A percentile compares a stretch with the other conserved stretches of the same genome.
phyloP scores from a whole-genome alignment of 2,329 filamentous ascomycete genomes.

The Uncinocarpus reesii region DNA sequence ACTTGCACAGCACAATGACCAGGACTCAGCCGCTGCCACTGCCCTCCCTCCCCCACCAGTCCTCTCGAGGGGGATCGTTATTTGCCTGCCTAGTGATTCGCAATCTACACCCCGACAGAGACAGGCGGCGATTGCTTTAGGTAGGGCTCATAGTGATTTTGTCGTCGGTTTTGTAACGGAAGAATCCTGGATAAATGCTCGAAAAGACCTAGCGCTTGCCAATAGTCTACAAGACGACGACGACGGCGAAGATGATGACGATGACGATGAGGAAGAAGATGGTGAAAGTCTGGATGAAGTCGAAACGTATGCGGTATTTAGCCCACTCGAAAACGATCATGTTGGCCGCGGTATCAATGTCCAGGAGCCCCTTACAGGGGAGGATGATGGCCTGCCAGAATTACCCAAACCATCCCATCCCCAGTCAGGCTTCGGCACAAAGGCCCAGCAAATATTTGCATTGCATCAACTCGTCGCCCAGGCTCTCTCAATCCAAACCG shows the following conservation, averaged over 20 bases:
- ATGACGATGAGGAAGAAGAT: conserved; percentile 15
- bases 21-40: background rate
- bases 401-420: conserved; percentile 1
- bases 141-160: conserved; percentile 33
- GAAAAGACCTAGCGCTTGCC: conserved; percentile 14
- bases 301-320: conserved; percentile 23
- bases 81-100: conserved; percentile 30
- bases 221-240: conserved; percentile 14
- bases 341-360: conserved; percentile 5
- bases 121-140: conserved; percentile 29
- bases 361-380: background rate
- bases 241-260: background rate
- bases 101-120: conserved; percentile 29
- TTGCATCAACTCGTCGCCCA: conserved; percentile 17
- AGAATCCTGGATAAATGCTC: conserved; percentile 30
- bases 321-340: conserved; percentile 20
- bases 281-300: conserved; percentile 4
- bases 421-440: background rate
- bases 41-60: conserved; percentile 25
- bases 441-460: conserved; percentile 15
- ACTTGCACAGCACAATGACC: background rate
- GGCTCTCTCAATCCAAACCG: conserved; percentile 8
- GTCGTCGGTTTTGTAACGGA: conserved; percentile 30
- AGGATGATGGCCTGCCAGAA: background rate
- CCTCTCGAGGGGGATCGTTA: conserved; percentile 28